phyloP scores from a whole-genome alignment of 805 yeast genomes.

The Isabelozyma heimii region DNA sequence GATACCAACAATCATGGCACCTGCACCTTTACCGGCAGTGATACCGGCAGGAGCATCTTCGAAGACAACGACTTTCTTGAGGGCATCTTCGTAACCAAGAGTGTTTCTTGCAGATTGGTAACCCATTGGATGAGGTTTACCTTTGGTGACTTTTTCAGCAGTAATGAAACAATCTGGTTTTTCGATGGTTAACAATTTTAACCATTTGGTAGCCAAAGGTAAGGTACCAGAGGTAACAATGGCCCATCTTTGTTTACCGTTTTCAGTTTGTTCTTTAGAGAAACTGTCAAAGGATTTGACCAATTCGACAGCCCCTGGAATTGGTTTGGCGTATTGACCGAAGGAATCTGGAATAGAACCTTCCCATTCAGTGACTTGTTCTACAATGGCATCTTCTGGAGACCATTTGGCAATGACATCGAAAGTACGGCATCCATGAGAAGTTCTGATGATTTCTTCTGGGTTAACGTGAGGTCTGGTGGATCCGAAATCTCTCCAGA shows the following conservation, averaged over 20 bases:
- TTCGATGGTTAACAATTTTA: slow-evolving; percentile 55
- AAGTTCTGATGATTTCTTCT: slow-evolving; percentile 65
- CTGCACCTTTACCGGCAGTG: slow-evolving; percentile 79
- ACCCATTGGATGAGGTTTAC: slow-evolving; percentile 88
- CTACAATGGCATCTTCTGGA: slow-evolving; percentile 68
- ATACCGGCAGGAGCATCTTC: slow-evolving; percentile 93
- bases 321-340: slow-evolving; percentile 71
- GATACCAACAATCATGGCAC: slow-evolving; percentile 79
- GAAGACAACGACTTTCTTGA: slow-evolving; percentile 58
- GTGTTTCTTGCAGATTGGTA: slow-evolving; percentile 58
- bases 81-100: slow-evolving; percentile 36
- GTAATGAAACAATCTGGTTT: slow-evolving; percentile 77
- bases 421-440: slow-evolving; percentile 82
- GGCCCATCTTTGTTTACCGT: slow-evolving; percentile 65
- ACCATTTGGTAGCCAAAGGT: slow-evolving; percentile 78
- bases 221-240: slow-evolving; percentile 84
- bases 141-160: slow-evolving; percentile 73
- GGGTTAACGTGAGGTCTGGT: slow-evolving; percentile 67
- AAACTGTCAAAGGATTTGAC: slow-evolving; percentile 50
- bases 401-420: slow-evolving; percentile 74
- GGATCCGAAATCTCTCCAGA: slow-evolving; percentile 74
- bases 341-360: slow-evolving; percentile 67
- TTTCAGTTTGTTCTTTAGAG: slow-evolving; percentile 43
- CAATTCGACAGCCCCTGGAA: slow-evolving; percentile 71
- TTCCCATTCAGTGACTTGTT: slow-evolving; percentile 65